Evolutionary conservation across 2,329 filamentous ascomycete species (phyloP).

Genomic region (Paracorniculantispora psalliotae): DNA sequence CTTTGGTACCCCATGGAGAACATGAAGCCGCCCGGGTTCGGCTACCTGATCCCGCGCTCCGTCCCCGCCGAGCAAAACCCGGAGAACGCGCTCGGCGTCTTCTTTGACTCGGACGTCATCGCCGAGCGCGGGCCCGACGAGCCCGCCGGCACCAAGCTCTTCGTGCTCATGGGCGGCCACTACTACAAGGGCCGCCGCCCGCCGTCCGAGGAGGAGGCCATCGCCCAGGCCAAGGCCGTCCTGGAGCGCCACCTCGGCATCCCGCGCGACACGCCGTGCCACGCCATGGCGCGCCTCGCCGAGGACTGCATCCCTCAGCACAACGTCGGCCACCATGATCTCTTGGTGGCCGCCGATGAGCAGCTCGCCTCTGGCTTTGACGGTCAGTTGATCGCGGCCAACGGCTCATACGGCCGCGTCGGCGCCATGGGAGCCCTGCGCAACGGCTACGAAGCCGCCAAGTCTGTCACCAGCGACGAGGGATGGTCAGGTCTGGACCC

Average conservation of each 20-base stretch:
- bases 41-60: constrained; percentile 82
- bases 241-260: constrained; percentile 73
- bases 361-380: constrained; percentile 53
- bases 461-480: constrained; percentile 27
- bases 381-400: constrained; percentile 60
- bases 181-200: constrained; percentile 60
- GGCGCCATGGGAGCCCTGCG: constrained; percentile 49
- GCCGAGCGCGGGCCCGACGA: constrained; percentile 44
- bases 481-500: constrained; percentile 28
- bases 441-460: constrained; percentile 42
- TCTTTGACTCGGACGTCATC: constrained; percentile 73
- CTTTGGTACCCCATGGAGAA: constrained; percentile 68
- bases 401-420: constrained; percentile 48
- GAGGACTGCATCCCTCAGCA: constrained; percentile 87
- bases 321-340: constrained; percentile 66
- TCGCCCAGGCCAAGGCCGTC: constrained; percentile 64
- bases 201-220: constrained; percentile 61
- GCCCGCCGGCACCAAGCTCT: constrained; percentile 72
- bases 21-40: constrained; percentile 69
- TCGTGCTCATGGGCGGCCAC: constrained; percentile 92
- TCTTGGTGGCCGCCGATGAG: constrained; percentile 53
- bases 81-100: constrained; percentile 79
- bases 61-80: constrained; percentile 69
- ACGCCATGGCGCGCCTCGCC: constrained; percentile 55
- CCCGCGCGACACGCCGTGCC: constrained; percentile 49